Percentiles rank a stretch among this genome's conserved stretches.
Conservation (phyloP, 768 basidiomycete species). For the Harrya chromipes region DNA sequence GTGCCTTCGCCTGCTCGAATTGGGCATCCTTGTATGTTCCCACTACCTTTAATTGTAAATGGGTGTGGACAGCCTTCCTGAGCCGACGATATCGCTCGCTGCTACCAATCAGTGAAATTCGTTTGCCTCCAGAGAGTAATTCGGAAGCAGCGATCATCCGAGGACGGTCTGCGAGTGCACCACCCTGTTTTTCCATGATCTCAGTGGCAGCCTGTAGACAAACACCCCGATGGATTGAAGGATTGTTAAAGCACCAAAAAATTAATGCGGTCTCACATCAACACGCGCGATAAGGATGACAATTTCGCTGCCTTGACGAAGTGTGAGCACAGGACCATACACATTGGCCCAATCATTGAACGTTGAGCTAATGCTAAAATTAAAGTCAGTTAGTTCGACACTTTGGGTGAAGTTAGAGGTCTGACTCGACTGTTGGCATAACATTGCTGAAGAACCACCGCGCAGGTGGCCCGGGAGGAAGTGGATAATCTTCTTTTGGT, state of each 20-base stretch:
- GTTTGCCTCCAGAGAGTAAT: slow-evolving; percentile 52
- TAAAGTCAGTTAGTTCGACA: background rate
- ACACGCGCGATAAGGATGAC: slow-evolving; percentile 18
- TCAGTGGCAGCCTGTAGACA: slow-evolving; percentile 47
- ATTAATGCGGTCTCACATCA: slow-evolving; percentile 17
- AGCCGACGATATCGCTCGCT: slow-evolving; percentile 56
- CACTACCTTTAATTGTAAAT: slow-evolving; percentile 49
- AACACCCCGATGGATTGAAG: background rate
- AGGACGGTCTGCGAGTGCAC: slow-evolving; percentile 49
- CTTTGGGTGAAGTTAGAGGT: no score
- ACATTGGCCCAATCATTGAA: slow-evolving; percentile 52
- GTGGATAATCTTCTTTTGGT: slow-evolving; percentile 7
- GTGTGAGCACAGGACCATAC: slow-evolving; percentile 57
- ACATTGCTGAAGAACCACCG: slow-evolving; percentile 6
- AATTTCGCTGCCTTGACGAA: slow-evolving; percentile 43
- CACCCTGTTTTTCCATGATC: slow-evolving; percentile 61
- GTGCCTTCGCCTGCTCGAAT: slow-evolving; percentile 28
- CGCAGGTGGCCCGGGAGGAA: slow-evolving; percentile 18
- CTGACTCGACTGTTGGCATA: slow-evolving; percentile 11
- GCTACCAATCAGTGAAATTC: slow-evolving; percentile 44
- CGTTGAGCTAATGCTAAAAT: slow-evolving; percentile 16
- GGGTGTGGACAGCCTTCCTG: slow-evolving; percentile 50
- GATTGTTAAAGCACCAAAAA: background rate
- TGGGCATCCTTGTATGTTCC: slow-evolving; percentile 44
- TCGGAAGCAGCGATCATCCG: slow-evolving; percentile 51